Conservation (phyloP, 768 basidiomycete species). For the Psilocybe tampanensis region DNA sequence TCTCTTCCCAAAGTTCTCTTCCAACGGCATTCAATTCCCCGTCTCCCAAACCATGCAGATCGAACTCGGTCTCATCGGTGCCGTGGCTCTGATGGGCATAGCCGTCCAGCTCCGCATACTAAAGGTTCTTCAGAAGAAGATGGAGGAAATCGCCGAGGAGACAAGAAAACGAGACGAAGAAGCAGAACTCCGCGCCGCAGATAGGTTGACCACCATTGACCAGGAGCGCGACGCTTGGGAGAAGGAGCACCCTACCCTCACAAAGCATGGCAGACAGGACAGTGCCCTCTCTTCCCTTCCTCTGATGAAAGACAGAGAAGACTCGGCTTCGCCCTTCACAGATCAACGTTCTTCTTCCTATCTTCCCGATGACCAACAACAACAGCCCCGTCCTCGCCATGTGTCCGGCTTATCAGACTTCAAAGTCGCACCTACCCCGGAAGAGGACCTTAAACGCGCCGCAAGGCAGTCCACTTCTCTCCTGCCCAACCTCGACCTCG, state of each 20-base stretch:
- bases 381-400: conserved; percentile 53
- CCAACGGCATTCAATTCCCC: conserved; percentile 73
- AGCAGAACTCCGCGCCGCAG: conserved; percentile 74
- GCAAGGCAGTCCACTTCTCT: conserved; percentile 47
- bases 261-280: conserved; percentile 61
- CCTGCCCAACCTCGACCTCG: conserved; percentile 76
- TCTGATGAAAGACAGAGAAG: conserved; percentile 66
- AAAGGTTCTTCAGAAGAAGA: conserved; percentile 74
- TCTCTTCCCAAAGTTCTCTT: conserved; percentile 77
- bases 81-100: conserved; percentile 81
- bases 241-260: conserved; percentile 70
- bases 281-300: conserved; percentile 67
- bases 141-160: conserved; percentile 79
- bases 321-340: conserved; percentile 42
- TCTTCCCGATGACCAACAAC: conserved; percentile 46
- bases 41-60: conserved; percentile 92
- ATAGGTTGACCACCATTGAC: conserved; percentile 62
- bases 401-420: conserved; percentile 77
- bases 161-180: conserved; percentile 72
- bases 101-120: conserved; percentile 91
- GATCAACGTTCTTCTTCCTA: conserved; percentile 1
- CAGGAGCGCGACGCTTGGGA: conserved; percentile 87
- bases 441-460: conserved; percentile 62
- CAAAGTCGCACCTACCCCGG: conserved; percentile 58
- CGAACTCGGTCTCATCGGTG: conserved; percentile 86